Evolutionary conservation across 2,329 filamentous ascomycete genomes (phyloP).

Genomic region (Lasiodiplodia citricola): DNA sequence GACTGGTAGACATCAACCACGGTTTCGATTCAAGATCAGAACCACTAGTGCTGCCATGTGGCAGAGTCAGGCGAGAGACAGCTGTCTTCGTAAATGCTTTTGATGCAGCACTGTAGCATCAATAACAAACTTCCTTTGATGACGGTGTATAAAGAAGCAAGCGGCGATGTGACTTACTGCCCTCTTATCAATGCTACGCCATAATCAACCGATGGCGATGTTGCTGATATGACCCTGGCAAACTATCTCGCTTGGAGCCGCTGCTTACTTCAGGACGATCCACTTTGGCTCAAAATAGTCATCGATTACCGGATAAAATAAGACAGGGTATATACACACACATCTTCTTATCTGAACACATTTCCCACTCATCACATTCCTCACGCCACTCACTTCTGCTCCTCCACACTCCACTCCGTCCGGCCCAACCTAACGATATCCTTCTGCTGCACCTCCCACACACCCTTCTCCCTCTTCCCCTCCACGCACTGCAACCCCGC

Average conservation of each 20-base stretch:
- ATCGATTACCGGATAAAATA: background rate
- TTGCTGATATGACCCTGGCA: background rate
- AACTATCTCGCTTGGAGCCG: background rate
- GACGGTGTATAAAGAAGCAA: background rate
- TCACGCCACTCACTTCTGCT: background rate
- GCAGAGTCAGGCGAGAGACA: no score
- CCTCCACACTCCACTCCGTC: conserved; percentile 50
- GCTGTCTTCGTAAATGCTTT: no score
- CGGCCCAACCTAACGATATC: conserved; percentile 74
- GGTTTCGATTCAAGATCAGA: background rate
- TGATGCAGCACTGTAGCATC: no score
- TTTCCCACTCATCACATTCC: background rate
- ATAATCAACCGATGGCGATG: background rate
- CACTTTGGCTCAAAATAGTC: background rate
- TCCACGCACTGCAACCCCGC: conserved; percentile 60
- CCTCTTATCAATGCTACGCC: background rate
- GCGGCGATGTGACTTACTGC: background rate
- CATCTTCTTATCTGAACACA: background rate
- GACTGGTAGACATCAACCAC: background rate
- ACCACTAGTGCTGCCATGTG: background rate
- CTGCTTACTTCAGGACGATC: background rate
- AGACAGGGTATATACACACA: background rate
- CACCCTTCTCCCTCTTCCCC: conserved; percentile 61
- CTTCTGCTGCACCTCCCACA: conserved; percentile 64
- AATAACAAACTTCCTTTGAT: no score